These are phyloP conservation scores for Mucor lusitanicus DNA, from an alignment of 371 early-diverging fungal species.

Conservation along the genomic window DNA sequence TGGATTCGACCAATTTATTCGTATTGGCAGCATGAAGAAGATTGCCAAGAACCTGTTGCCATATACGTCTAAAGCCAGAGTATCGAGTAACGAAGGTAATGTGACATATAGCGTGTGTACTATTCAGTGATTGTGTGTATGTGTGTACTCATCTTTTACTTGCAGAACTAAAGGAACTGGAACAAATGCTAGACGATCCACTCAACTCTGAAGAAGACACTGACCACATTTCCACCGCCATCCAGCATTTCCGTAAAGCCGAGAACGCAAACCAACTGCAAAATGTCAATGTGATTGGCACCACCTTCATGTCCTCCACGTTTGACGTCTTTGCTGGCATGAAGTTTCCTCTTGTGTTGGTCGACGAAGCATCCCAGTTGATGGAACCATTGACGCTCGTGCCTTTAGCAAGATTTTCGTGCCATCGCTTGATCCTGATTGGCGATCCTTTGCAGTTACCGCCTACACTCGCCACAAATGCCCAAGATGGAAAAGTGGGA, in stretches of 20 bases:
- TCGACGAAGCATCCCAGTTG: conserved; percentile 90
- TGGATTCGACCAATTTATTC: conserved; percentile 77
- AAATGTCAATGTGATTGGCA: conserved; percentile 67
- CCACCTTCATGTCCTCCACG: conserved; percentile 79
- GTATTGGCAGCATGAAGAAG: conserved; percentile 85
- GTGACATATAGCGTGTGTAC: background rate
- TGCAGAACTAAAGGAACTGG: conserved; percentile 70
- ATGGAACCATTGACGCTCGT: conserved; percentile 89
- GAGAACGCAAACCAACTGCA: conserved; percentile 54
- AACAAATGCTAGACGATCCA: conserved; percentile 67
- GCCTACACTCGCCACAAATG: conserved; percentile 71
- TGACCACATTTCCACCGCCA: conserved; percentile 61
- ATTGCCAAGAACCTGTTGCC: conserved; percentile 74
- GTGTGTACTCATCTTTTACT: background rate
- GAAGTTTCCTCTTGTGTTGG: conserved; percentile 71
- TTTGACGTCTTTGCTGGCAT: conserved; percentile 68
- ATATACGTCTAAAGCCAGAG: conserved; percentile 61
- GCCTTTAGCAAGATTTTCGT: conserved; percentile 69
- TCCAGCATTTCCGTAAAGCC: conserved; percentile 63
- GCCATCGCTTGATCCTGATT: conserved; percentile 74
- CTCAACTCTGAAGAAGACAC: conserved; percentile 54
- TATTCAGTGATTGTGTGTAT: no score
- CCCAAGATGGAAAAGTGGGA: conserved; percentile 40
- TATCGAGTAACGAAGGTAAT: conserved; percentile 51
- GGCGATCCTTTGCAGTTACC: conserved; percentile 92